A percentile compares a stretch with the other conserved stretches of the same genome.
Conservation (phyloP, 129 eudicot species). For the Artemisia annua region DNA sequence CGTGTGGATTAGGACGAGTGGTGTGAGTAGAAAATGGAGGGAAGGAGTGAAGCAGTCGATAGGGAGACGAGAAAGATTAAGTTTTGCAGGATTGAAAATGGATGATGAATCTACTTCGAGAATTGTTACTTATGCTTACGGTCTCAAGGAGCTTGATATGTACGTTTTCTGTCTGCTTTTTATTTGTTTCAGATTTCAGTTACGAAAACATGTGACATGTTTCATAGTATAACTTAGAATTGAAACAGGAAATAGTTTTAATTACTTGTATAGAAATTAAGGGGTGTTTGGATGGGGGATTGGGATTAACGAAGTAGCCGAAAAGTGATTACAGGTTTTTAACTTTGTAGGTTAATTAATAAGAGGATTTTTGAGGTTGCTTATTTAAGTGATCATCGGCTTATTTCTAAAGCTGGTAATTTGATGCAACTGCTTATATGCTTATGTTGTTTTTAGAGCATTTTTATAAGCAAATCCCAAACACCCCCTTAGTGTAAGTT, state of each 20-base stretch:
- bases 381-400: too few relatives aligned
- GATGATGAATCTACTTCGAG: constrained; percentile 86
- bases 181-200: background rate
- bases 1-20: constrained; percentile 55
- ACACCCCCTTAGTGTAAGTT: too few relatives aligned
- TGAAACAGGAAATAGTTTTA: background rate
- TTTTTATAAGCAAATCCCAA: too few relatives aligned
- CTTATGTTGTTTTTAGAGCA: too few relatives aligned
- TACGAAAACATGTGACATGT: background rate
- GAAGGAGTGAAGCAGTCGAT: constrained; percentile 86
- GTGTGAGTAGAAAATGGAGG: constrained; percentile 87
- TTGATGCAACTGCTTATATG: too few relatives aligned
- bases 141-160: constrained; percentile 94
- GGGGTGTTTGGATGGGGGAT: too few relatives aligned
- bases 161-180: constrained; percentile 22
- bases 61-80: constrained; percentile 66
- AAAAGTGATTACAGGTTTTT: too few relatives aligned
- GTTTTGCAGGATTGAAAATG: constrained; percentile 90
- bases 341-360: too few relatives aligned
- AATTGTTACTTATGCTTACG: constrained; percentile 64
- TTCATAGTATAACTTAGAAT: background rate
- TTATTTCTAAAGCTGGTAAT: too few relatives aligned
- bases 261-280: background rate
- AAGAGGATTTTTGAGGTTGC: too few relatives aligned
- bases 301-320: too few relatives aligned